These are phyloP conservation scores for Didymosphaeria variabile DNA, from an alignment of 2,329 filamentous ascomycete species.

Conservation along the genomic window DNA sequence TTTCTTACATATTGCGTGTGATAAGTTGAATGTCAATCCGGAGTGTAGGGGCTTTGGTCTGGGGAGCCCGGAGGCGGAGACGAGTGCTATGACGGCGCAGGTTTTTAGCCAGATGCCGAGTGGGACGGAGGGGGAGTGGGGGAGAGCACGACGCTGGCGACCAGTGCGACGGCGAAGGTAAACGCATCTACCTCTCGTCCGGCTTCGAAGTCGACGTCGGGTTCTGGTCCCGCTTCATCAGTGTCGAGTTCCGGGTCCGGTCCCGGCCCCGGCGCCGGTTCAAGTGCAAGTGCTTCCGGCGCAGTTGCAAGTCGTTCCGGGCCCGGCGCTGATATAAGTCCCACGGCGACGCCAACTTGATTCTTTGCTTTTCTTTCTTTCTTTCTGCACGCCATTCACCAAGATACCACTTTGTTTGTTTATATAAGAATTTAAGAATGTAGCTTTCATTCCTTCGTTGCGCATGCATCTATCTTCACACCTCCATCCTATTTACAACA, in stretches of 20 bases:
- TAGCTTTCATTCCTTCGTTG: too few relatives aligned
- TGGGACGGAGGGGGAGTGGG: not conserved
- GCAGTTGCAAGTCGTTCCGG: not conserved
- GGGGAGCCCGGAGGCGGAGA: not conserved
- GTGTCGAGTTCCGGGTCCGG: too few relatives aligned
- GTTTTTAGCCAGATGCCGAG: not conserved
- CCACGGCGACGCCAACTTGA: not conserved
- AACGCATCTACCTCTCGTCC: not conserved
- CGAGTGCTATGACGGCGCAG: not conserved
- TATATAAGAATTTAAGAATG: too few relatives aligned
- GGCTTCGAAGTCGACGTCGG: not conserved
- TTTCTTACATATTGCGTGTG: constrained; percentile 2
- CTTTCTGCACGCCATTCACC: not conserved
- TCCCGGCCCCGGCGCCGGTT: too few relatives aligned
- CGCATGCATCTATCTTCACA: too few relatives aligned
- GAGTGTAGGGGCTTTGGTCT: not conserved
- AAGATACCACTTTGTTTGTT: not conserved
- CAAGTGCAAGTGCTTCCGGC: too few relatives aligned
- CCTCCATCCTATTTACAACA: too few relatives aligned
- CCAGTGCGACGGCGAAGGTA: not conserved
- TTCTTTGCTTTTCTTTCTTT: not conserved
- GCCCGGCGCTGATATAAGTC: not conserved
- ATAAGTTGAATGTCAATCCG: not conserved
- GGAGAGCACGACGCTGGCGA: not conserved
- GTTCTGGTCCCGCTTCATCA: not conserved